Evolutionary conservation across 192 early-diverging fungal genomes (phyloP).

Genomic region (Umbelopsis isabellina): DNA sequence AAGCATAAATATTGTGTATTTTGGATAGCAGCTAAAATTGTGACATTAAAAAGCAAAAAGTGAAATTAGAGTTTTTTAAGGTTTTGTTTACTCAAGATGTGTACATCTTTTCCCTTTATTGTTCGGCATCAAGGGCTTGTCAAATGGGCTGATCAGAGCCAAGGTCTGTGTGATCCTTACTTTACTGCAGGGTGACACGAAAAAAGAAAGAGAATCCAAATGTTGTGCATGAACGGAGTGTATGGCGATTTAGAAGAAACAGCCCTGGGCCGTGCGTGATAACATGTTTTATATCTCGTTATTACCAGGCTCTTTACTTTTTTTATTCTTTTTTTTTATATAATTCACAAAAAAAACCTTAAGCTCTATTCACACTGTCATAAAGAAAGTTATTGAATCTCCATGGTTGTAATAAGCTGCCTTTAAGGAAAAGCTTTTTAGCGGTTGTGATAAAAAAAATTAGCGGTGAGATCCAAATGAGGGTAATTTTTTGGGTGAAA

Average conservation of each 20-base stretch:
- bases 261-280: slow-evolving; percentile 11
- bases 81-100: background rate
- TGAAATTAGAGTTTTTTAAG: background rate
- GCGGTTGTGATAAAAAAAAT: background rate
- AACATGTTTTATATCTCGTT: background rate
- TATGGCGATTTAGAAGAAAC: background rate
- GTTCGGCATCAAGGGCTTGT: too few species aligned
- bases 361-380: slow-evolving; percentile 13
- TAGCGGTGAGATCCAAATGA: slow-evolving; percentile 7
- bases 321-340: background rate
- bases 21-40: background rate
- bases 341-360: background rate
- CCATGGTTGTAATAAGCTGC: background rate
- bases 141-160: too few species aligned
- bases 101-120: too few species aligned
- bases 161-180: too few species aligned
- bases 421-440: background rate
- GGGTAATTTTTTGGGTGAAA: background rate
- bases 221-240: too few species aligned
- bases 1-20: background rate
- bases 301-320: background rate
- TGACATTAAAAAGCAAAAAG: background rate
- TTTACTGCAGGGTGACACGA: too few species aligned
- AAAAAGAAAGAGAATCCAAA: too few species aligned
- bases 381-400: slow-evolving; percentile 11